Percentiles rank a stretch among this genome's conserved stretches.
These are phyloP conservation scores for Leccinum uliginosum DNA, from an alignment of 768 basidiomycete species.

Conservation along the genomic window DNA sequence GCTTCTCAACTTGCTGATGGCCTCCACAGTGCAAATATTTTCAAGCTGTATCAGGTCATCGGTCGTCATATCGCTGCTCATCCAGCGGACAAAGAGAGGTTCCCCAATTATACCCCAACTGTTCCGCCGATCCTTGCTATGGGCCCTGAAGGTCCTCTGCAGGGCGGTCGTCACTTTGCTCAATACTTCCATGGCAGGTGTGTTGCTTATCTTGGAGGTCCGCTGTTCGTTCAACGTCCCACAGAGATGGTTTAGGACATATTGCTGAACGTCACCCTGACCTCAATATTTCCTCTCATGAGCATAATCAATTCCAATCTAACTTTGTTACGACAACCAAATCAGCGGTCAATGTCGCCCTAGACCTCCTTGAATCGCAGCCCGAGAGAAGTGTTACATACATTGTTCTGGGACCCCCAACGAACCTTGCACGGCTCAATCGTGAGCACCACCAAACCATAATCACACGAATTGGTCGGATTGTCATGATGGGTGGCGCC, in stretches of 20 bases:
- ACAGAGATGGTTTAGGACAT: slow-evolving; percentile 65
- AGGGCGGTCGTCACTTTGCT: slow-evolving; percentile 69
- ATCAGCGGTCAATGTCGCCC: slow-evolving; percentile 49
- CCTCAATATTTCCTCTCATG: slow-evolving; percentile 33
- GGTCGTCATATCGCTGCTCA: slow-evolving; percentile 50
- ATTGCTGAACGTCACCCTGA: slow-evolving; percentile 66
- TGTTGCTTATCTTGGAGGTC: slow-evolving; percentile 8
- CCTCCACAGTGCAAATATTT: slow-evolving; percentile 57
- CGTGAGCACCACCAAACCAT: slow-evolving; percentile 51
- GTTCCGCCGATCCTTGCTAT: slow-evolving; percentile 58
- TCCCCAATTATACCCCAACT: slow-evolving; percentile 52
- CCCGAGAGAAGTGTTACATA: slow-evolving; percentile 61
- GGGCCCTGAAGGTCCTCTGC: slow-evolving; percentile 63
- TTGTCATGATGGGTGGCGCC: slow-evolving; percentile 92
- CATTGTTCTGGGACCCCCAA: slow-evolving; percentile 71
- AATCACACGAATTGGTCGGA: slow-evolving; percentile 56
- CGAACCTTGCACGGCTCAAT: slow-evolving; percentile 71
- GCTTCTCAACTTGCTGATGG: background rate
- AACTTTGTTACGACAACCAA: slow-evolving; percentile 44
- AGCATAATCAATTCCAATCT: slow-evolving; percentile 28
- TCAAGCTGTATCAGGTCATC: slow-evolving; percentile 71
- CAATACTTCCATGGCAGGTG: slow-evolving; percentile 83
- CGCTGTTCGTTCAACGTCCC: background rate
- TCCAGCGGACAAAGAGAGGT: slow-evolving; percentile 52
- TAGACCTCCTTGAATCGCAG: slow-evolving; percentile 49